Conservation (phyloP, 345 rosid genomes). For the Cardamine resedifolia region DNA sequence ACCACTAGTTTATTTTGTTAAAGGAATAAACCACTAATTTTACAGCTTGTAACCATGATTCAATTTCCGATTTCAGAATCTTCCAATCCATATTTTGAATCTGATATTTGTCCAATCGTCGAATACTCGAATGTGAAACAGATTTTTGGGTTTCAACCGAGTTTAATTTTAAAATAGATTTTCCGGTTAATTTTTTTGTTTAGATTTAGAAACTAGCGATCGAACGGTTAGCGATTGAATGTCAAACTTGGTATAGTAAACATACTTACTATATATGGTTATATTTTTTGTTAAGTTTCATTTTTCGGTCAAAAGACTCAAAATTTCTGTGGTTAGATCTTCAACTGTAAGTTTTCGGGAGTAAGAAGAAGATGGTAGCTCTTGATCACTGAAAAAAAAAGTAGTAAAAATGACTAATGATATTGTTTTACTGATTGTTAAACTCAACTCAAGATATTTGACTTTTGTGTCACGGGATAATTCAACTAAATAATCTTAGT, state of each 20-base stretch:
- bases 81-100: not conserved
- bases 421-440: not conserved
- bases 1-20: not conserved
- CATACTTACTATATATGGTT: too few relatives aligned
- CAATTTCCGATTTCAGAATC: not conserved
- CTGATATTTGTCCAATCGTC: not conserved
- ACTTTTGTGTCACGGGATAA: not conserved
- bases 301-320: not conserved
- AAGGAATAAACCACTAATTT: not conserved
- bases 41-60: not conserved
- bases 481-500: slow-evolving; percentile 3
- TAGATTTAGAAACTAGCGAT: not conserved
- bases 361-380: not conserved
- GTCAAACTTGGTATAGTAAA: not conserved
- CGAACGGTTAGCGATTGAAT: not conserved
- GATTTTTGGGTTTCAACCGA: too few relatives aligned
- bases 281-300: not conserved
- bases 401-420: not conserved
- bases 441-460: not conserved
- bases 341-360: not conserved
- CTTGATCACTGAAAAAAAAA: not conserved
- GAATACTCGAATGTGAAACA: not conserved
- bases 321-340: not conserved
- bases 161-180: too few relatives aligned
- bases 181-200: too few relatives aligned